These are phyloP conservation scores for Coelastrella sp. DNA, from an alignment of 139 green algal species.

Conservation along the genomic window DNA sequence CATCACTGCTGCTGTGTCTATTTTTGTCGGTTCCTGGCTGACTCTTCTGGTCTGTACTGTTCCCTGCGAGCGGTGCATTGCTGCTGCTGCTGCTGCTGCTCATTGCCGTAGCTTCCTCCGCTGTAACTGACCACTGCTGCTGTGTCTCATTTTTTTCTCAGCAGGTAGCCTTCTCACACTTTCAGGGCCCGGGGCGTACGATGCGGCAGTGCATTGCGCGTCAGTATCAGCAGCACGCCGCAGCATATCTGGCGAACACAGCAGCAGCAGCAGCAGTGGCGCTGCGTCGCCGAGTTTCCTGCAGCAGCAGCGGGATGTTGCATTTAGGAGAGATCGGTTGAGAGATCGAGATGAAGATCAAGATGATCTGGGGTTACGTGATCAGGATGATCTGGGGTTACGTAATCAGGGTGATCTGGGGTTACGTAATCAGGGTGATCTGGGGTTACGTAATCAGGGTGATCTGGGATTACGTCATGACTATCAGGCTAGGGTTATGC, in stretches of 20 bases:
- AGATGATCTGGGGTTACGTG: no score
- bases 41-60: background rate
- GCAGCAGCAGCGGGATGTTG: background rate
- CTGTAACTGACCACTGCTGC: background rate
- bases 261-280: background rate
- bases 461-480: no score
- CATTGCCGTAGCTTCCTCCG: background rate
- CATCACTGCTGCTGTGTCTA: background rate
- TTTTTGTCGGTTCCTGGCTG: no score
- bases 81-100: background rate
- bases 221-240: slow-evolving; percentile 87
- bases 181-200: slow-evolving; percentile 88
- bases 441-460: no score
- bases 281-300: background rate
- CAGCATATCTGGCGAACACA: background rate
- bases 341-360: no score
- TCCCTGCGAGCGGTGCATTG: background rate
- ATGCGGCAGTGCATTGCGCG: slow-evolving; percentile 92
- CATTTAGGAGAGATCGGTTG: no score
- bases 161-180: slow-evolving; percentile 85
- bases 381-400: no score
- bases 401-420: no score
- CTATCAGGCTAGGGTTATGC: background rate
- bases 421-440: no score
- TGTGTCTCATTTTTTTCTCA: slow-evolving; percentile 21